A percentile compares a stretch with the other conserved stretches of the same genome.
Evolutionary conservation across 495 filamentous ascomycete species (phyloP).

Genomic region (Neurospora sp.): DNA sequence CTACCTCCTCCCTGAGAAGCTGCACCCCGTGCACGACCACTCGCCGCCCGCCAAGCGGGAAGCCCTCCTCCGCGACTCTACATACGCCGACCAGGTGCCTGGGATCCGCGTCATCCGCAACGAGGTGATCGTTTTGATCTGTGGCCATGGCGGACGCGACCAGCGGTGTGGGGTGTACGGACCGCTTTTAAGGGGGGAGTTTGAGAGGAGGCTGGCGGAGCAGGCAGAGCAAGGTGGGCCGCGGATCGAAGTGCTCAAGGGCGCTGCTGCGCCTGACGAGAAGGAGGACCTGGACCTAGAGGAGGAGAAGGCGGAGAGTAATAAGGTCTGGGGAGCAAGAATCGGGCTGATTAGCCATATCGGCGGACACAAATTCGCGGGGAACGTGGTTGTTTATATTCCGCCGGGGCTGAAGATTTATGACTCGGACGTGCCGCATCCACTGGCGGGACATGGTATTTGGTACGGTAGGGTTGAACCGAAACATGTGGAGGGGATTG

Average conservation of each 20-base stretch:
- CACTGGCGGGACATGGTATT: conserved; percentile 70
- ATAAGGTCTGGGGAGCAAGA: conserved; percentile 11
- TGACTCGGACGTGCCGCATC: conserved; percentile 28
- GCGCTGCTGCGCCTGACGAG: conserved; percentile 15
- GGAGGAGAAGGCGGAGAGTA: conserved; percentile 1
- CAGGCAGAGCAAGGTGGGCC: conserved; percentile 1
- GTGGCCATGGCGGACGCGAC: conserved; percentile 74
- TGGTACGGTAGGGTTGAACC: conserved; percentile 93
- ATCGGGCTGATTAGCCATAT: conserved; percentile 80
- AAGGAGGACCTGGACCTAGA: conserved; percentile 10
- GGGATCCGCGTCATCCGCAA: conserved; percentile 42
- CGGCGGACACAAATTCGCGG: conserved; percentile 87
- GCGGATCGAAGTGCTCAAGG: conserved; percentile 23
- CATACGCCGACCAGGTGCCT: conserved; percentile 31
- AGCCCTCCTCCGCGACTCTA: conserved; percentile 28
- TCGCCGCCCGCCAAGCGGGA: conserved; percentile 43
- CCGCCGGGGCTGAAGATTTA: conserved; percentile 41
- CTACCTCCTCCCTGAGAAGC: conserved; percentile 46
- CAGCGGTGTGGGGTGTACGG: conserved; percentile 71
- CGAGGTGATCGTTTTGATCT: conserved; percentile 68
- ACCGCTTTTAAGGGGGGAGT: conserved; percentile 59
- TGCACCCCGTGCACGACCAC: conserved; percentile 48
- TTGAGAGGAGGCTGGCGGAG: conserved; percentile 38
- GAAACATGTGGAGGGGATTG: conserved; percentile 74
- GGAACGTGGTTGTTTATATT: conserved; percentile 86